Base-by-base conservation (phyloP, 306 rosid genomes). In the Potentilla sterilis region DNA sequence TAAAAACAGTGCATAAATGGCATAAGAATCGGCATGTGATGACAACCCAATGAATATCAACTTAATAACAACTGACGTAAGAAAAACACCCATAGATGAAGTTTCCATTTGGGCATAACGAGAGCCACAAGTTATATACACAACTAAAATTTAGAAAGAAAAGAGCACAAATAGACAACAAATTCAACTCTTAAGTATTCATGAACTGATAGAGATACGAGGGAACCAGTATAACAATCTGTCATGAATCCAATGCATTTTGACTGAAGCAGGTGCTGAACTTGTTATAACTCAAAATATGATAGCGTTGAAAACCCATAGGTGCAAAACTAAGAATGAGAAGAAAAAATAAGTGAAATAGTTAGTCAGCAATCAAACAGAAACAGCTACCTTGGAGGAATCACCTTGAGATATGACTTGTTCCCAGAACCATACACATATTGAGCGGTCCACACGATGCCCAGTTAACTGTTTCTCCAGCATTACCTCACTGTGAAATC, bases 391-490 rank as follows among this genome's bases (percentile, higher is more conserved):
- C 98, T 89, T 89, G 84, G 89, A 87, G 82, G 93, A 87, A 87
- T 89, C 84, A 61, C 91, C 89, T 84, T 90, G 91, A 74, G 98
- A 87, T 85, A 86, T 66, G 77, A 87, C 78, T 75, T 94, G 96
- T 24, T 87, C 95, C 97, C 97, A 95, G 78, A 89, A 95, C 98
- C 97, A 95, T 18, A 76, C 79, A 71, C 97, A 95, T 18, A 95
- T 92, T 40, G 97, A 95, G 70, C 98, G 98, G 79, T 90, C 98
- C 52, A 92, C 97, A n/a, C 97, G 89, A 82, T 89, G 98, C 41
- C 96, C 98, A 12, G 96, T 84, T 16, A 95, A 91, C 89, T 95
- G 98, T 76, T 95, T 95, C 96, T 95, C 97, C 12, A 95, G 92
- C 77, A 95, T 92, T 44, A 95, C 91, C 88, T 95, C 98, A 43